Evolutionary conservation across 192 early-diverging fungal species (phyloP).

Genomic region (Piromyces sp.): DNA sequence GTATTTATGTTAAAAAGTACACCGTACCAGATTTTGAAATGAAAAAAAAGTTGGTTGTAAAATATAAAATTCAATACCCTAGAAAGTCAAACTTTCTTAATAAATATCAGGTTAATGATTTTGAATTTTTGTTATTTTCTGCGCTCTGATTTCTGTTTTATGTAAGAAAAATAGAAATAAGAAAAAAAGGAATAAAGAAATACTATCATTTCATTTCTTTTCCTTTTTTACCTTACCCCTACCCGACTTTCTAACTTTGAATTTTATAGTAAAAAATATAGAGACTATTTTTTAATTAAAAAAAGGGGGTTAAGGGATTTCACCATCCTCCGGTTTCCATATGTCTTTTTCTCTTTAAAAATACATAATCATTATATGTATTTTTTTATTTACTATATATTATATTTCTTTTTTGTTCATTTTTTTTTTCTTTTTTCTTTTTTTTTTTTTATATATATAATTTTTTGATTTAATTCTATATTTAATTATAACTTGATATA

Average conservation of each 20-base stretch:
- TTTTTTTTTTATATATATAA: no score
- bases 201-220: background rate
- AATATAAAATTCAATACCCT: background rate
- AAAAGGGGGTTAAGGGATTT: background rate
- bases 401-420: background rate
- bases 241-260: background rate
- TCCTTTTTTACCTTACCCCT: background rate
- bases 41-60: background rate
- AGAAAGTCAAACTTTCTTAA: background rate
- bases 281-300: background rate
- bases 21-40: background rate
- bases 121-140: background rate
- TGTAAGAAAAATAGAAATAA: background rate
- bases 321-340: background rate
- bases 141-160: background rate
- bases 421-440: no score
- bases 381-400: background rate
- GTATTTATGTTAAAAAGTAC: background rate
- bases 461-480: no score
- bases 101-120: background rate
- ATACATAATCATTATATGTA: no score
- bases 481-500: no score
- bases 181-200: background rate
- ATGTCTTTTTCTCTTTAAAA: background rate
- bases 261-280: background rate